Evolutionary conservation across 2,329 filamentous ascomycete genomes (phyloP).

Genomic region (Nemania bipapillata): DNA sequence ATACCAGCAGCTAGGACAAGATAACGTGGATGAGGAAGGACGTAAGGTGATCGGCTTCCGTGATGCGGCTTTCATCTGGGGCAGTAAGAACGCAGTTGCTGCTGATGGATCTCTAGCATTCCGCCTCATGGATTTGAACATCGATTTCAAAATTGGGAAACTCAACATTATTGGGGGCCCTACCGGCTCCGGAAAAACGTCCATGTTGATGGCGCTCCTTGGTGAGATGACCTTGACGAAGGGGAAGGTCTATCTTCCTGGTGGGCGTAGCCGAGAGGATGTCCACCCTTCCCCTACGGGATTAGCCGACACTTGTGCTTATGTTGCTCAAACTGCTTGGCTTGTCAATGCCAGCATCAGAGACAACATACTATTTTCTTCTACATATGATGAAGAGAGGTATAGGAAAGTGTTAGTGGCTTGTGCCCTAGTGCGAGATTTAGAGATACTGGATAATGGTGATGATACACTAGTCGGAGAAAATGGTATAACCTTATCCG

Average conservation of each 20-base stretch:
- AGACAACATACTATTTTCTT: conserved; percentile 93
- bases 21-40: conserved; percentile 74
- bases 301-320: conserved; percentile 90
- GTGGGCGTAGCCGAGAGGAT: conserved; percentile 85
- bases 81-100: conserved; percentile 70
- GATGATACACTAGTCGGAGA: conserved; percentile 95
- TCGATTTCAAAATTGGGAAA: conserved; percentile 85
- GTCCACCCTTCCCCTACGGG: conserved; percentile 82
- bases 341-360: conserved; percentile 94
- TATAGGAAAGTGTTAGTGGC: conserved; percentile 90
- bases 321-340: conserved; percentile 97
- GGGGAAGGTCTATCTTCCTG: conserved; percentile 85
- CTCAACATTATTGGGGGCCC: conserved; percentile 93
- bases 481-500: conserved; percentile 95
- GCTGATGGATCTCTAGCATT: conserved; percentile 78
- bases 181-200: conserved; percentile 95
- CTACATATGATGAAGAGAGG: conserved; percentile 79
- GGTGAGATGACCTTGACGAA: conserved; percentile 92
- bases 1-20: conserved; percentile 81
- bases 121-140: conserved; percentile 81
- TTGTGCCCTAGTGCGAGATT: conserved; percentile 88
- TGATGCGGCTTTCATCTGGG: conserved; percentile 89
- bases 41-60: conserved; percentile 84
- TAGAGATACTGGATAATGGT: conserved; percentile 90
- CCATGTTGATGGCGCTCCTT: conserved; percentile 91